Percentiles rank a stretch among this genome's conserved stretches.
Evolutionary conservation across 2,329 filamentous ascomycete species (phyloP).

Genomic region (Arthrinium phaeospermum): DNA sequence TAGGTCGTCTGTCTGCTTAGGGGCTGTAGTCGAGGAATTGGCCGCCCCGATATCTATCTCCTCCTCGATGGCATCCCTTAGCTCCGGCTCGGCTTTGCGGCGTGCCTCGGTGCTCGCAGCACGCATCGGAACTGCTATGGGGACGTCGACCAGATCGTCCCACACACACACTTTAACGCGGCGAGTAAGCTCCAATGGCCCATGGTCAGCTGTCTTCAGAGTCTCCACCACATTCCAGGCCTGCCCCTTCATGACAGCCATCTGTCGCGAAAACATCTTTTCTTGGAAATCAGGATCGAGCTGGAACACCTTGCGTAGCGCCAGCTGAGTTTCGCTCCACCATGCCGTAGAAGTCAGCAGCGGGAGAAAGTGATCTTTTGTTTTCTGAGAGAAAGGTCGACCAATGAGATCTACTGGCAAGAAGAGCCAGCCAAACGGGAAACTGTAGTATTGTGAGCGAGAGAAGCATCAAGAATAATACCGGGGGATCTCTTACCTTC

Average conservation of each 20-base stretch:
- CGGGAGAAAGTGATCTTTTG: constrained; percentile 93
- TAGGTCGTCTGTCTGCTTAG: constrained; percentile 65
- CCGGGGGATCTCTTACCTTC: constrained; percentile 49
- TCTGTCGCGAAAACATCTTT: constrained; percentile 97
- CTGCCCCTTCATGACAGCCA: constrained; percentile 98
- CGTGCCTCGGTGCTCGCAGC: constrained; percentile 84
- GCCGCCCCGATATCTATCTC: constrained; percentile 90
- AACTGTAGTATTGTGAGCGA: constrained; percentile 63
- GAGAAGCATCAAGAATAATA: not conserved
- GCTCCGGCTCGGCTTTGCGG: constrained; percentile 61
- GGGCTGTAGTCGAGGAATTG: constrained; percentile 56
- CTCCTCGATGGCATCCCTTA: constrained; percentile 66
- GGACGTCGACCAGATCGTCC: constrained; percentile 97
- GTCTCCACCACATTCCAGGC: constrained; percentile 99
- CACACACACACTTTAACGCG: constrained; percentile 93
- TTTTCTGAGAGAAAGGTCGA: constrained; percentile 92
- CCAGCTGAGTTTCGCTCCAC: constrained; percentile 94
- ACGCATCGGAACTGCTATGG: constrained; percentile 89
- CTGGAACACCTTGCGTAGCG: constrained; percentile 85
- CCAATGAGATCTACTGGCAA: constrained; percentile 95
- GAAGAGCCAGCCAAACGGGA: constrained; percentile 98
- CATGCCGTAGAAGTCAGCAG: constrained; percentile 91
- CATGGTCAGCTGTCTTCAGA: constrained; percentile 89
- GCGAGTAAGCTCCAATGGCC: constrained; percentile 89
- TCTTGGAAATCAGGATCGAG: constrained; percentile 97